Evolutionary conservation across 225 moss, liverwort and hornwort genomes (phyloP).

Genomic region (Climacium dendroides): DNA sequence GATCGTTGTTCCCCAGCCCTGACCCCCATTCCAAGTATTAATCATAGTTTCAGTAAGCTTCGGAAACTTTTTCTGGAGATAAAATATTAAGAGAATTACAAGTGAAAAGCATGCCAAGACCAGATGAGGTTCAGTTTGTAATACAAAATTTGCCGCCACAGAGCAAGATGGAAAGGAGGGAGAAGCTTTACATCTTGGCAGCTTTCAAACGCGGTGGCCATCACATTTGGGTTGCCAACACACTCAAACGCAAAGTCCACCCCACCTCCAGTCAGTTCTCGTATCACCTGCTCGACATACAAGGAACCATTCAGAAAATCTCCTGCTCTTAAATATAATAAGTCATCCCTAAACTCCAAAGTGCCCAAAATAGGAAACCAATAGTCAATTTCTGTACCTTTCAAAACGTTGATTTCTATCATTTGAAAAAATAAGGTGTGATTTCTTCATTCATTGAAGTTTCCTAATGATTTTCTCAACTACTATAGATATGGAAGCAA

Average conservation of each 20-base stretch:
- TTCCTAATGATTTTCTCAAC: background rate
- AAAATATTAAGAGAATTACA: background rate
- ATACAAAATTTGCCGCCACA: background rate
- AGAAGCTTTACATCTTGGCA: conserved; percentile 46
- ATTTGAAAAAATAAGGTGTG: background rate
- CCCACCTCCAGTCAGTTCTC: conserved; percentile 64
- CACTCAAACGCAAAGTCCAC: conserved; percentile 95
- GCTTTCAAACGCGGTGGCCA: conserved; percentile 60
- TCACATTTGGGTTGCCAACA: conserved; percentile 52
- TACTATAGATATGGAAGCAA: background rate
- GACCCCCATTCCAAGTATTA: background rate
- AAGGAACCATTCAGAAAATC: background rate
- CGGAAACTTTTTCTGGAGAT: background rate
- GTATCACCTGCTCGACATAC: conserved; percentile 33
- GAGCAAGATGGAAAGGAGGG: background rate
- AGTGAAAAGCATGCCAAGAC: background rate
- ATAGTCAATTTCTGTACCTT: background rate
- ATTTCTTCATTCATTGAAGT: background rate
- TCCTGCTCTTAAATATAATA: conserved; percentile 5
- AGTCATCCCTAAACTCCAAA: background rate
- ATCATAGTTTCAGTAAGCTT: background rate
- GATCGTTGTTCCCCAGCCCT: conserved; percentile 69
- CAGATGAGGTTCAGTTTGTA: background rate
- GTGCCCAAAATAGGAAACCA: background rate
- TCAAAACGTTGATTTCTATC: background rate